Percentiles rank a stretch among this genome's conserved stretches.
phyloP scores from a whole-genome alignment of 768 basidiomycete species.

The Mycena pura region DNA sequence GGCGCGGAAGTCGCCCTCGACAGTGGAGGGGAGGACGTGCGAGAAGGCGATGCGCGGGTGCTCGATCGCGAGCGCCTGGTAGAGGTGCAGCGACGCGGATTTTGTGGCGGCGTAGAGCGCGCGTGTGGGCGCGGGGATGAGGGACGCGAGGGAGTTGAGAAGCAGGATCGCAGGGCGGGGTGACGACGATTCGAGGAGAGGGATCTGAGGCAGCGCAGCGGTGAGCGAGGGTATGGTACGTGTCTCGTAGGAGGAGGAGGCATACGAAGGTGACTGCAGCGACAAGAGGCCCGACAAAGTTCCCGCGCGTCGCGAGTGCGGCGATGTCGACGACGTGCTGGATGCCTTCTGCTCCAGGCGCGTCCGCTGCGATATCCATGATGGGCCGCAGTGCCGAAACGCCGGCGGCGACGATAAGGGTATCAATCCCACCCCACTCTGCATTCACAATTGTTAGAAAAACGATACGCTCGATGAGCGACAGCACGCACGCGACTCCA shows the following conservation, averaged over 20 bases:
- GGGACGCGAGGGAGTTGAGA: constrained; percentile 77
- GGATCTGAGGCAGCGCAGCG: too few species aligned
- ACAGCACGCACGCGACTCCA: constrained; percentile 60
- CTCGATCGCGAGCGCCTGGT: constrained; percentile 81
- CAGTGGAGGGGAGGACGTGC: constrained; percentile 68
- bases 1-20: constrained; percentile 81
- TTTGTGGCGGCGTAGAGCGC: constrained; percentile 87
- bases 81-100: constrained; percentile 77
- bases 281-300: constrained; percentile 74
- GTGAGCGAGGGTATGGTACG: too few species aligned
- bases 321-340: constrained; percentile 64
- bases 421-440: constrained; percentile 89
- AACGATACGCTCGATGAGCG: not conserved
- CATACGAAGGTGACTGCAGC: constrained; percentile 76
- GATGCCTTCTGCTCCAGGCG: constrained; percentile 57
- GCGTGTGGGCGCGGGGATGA: constrained; percentile 87
- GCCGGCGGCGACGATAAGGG: constrained; percentile 81
- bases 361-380: constrained; percentile 69
- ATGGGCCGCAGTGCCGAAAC: constrained; percentile 83
- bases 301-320: constrained; percentile 61
- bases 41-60: constrained; percentile 73
- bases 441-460: not conserved
- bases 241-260: too few species aligned
- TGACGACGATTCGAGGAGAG: constrained; percentile 71
- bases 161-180: constrained; percentile 76